Conservation (phyloP, 2,329 filamentous ascomycete genomes). For the Aspergillus fumigatus region DNA sequence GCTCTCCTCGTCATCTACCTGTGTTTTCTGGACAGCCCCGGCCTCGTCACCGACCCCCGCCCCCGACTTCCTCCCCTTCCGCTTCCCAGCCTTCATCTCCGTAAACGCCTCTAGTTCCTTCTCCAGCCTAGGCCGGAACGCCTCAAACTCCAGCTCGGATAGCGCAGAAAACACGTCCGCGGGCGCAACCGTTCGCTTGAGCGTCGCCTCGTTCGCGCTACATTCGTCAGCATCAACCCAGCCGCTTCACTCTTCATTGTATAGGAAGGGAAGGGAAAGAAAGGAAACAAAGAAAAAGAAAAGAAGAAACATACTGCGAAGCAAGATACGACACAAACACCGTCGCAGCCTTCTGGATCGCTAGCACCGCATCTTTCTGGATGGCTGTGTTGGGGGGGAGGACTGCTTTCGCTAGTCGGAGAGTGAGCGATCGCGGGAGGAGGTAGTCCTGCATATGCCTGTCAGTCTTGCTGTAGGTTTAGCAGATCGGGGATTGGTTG, state of each 20-base stretch:
- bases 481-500: too few species aligned
- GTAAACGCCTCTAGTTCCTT: conserved; percentile 51
- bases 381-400: conserved; percentile 62
- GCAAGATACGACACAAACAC: conserved; percentile 64
- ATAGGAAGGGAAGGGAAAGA: too few species aligned
- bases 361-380: conserved; percentile 61
- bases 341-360: conserved; percentile 61
- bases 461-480: too few species aligned
- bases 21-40: conserved; percentile 17
- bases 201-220: conserved; percentile 58
- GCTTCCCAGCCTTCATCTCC: conserved; percentile 41
- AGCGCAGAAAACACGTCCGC: conserved; percentile 58
- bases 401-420: conserved; percentile 59
- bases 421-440: conserved; percentile 58
- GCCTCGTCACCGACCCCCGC: conserved; percentile 1
- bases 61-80: conserved; percentile 45
- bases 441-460: conserved; percentile 50
- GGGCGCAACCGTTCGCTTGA: conserved; percentile 59
- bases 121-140: conserved; percentile 55
- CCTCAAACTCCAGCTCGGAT: conserved; percentile 57
- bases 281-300: too few species aligned
- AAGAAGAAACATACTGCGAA: conserved; percentile 45
- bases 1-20: conserved; percentile 21
- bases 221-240: background rate
- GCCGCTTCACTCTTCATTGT: too few species aligned